Percentiles rank a stretch among this genome's conserved stretches.
Conservation (phyloP, 768 basidiomycete genomes). For the Cystoderma amianthinum region DNA sequence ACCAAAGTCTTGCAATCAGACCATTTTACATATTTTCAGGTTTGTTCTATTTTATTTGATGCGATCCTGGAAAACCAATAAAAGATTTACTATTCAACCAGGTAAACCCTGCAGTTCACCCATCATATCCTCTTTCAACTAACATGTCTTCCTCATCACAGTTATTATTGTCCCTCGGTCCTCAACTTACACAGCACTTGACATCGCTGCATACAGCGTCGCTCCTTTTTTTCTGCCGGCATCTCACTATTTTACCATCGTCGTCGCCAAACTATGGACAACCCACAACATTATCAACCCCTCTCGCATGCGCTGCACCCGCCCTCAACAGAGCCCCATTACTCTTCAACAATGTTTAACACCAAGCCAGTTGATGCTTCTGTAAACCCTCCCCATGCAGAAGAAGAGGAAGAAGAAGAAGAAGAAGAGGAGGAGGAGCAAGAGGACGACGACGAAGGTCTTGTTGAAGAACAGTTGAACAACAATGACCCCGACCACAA, state of each 20-base stretch:
- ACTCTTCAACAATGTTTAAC: too few relatives aligned
- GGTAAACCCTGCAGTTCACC: slow-evolving; percentile 7
- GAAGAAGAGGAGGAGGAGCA: slow-evolving; percentile 57
- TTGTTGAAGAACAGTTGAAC: slow-evolving; percentile 61
- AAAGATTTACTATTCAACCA: slow-evolving; percentile 21
- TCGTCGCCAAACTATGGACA: slow-evolving; percentile 36
- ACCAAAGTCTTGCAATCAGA: too few relatives aligned
- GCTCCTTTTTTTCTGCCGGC: not conserved
- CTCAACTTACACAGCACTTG: not conserved
- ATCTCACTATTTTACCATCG: not conserved
- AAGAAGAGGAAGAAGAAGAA: slow-evolving; percentile 34
- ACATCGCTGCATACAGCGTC: not conserved
- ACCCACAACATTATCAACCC: slow-evolving; percentile 76
- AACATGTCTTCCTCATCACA: not conserved
- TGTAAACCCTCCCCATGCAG: too few relatives aligned
- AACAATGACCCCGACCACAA: slow-evolving; percentile 36
- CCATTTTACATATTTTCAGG: slow-evolving; percentile 11
- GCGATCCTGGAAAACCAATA: slow-evolving; percentile 20
- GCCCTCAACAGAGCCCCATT: slow-evolving; percentile 34
- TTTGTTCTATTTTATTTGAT: slow-evolving; percentile 23
- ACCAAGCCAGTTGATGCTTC: too few relatives aligned
- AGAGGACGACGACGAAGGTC: slow-evolving; percentile 72
- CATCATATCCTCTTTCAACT: slow-evolving; percentile 9
- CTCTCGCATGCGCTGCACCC: slow-evolving; percentile 74
- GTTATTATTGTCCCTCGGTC: not conserved